Base-by-base conservation (phyloP, 164 flowering plant genomes). In the Euptelea pleiosperma region DNA sequence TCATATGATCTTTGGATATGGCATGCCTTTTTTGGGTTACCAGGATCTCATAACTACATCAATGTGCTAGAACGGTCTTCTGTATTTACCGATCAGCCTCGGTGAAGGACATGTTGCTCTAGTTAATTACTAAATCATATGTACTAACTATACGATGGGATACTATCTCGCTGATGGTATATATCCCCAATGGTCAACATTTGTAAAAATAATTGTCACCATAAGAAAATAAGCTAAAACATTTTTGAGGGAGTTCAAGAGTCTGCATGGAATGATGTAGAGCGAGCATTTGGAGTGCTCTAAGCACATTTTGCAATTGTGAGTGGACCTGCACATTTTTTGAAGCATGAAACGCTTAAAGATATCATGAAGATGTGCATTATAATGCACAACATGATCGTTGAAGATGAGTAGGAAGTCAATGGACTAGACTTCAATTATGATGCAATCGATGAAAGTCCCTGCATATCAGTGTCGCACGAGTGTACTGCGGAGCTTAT, bases 1-100 rank as follows among this genome's bases (percentile, higher is more conserved):
- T 62, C 19, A 8, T 19, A 43, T 43, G 21, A 18, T 18, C 46
- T 43, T 43, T 43, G 24, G 46, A 43, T 43, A 43, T 43, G 46
- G 7, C 46, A n/a, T 18, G 21, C 16, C 16, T 43, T 43, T 18
- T 43, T 43, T 43, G 46, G 46, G 16, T 22, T 45, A 45, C 30
- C 15, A 0, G 28, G 50, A 21, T 21, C 28, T 19, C 3, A 31
- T 7, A 31, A 31, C 7, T 3, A 31, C 34, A 31, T 31, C 34
- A 31, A 31, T 31, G 34, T 45, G 8, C 19, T 24, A 8, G 21
- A 43, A 14, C 46, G 25, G 16, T 43, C 46, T 18, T 6, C 46
- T 14, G 14, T 43, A 43, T 45, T 45, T 45, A 24, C 50, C n/a
- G n/a, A n/a, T n/a, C 3, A 1, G 21, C 26, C 50, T 45, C 5